phyloP scores from a whole-genome alignment of 2,329 filamentous ascomycete genomes.

The Stenocarpella maydis region DNA sequence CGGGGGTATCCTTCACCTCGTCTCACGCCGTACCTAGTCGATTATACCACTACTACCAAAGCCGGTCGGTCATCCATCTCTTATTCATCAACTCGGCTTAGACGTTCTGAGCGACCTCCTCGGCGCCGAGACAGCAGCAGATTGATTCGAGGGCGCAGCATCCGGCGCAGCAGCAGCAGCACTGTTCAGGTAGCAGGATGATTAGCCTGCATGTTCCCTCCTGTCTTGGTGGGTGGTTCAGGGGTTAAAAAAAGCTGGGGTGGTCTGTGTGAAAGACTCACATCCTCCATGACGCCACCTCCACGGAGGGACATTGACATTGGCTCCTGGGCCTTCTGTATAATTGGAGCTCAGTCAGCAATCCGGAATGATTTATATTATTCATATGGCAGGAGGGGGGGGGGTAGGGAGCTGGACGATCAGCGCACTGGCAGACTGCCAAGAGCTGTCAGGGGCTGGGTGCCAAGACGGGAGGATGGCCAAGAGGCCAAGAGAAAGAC shows the following conservation, averaged over 20 bases:
- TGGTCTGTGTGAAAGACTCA: conserved; percentile 2
- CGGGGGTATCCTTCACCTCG: conserved; percentile 17
- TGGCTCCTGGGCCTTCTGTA: conserved; percentile 37
- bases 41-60: background rate
- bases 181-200: background rate
- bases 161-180: conserved; percentile 29
- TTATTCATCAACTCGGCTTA: conserved; percentile 33
- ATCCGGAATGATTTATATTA: background rate
- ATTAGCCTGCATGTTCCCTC: background rate
- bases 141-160: conserved; percentile 31
- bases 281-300: conserved; percentile 38
- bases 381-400: too few relatives aligned
- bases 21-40: background rate
- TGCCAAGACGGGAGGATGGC: conserved; percentile 31
- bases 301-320: conserved; percentile 41
- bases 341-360: background rate
- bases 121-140: conserved; percentile 41
- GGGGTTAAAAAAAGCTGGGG: background rate
- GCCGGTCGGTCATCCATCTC: background rate
- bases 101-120: conserved; percentile 37
- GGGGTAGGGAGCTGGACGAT: background rate
- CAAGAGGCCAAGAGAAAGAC: conserved; percentile 21
- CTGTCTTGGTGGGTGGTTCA: too few relatives aligned
- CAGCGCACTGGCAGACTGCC: conserved; percentile 1
- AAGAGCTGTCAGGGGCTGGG: conserved; percentile 8